phyloP scores from a whole-genome alignment of 768 basidiomycete species.

The Phaeolepiota aurea region DNA sequence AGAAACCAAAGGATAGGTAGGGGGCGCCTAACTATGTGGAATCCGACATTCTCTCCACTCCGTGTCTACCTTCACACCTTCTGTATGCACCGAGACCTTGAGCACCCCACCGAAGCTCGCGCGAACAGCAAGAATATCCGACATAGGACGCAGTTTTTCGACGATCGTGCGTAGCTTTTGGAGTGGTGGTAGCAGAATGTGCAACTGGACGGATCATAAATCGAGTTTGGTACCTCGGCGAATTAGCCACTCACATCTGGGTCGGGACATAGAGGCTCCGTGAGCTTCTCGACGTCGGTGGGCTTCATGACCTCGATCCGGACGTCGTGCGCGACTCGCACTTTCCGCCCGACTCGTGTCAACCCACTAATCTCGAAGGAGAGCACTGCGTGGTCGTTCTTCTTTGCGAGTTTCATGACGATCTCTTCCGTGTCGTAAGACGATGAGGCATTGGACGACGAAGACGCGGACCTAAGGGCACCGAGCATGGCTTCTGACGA shows the following conservation, averaged over 20 bases:
- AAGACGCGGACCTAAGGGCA: slow-evolving; percentile 59
- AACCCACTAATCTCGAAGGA: slow-evolving; percentile 67
- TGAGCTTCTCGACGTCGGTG: slow-evolving; percentile 59
- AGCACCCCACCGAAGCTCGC: slow-evolving; percentile 58
- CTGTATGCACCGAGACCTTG: slow-evolving; percentile 51
- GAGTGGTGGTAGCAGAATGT: slow-evolving; percentile 70
- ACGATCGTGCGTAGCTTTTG: slow-evolving; percentile 71
- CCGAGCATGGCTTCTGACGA: slow-evolving; percentile 67
- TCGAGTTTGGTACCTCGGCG: background rate
- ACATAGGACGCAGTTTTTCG: slow-evolving; percentile 64
- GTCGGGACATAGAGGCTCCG: slow-evolving; percentile 79
- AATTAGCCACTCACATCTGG: slow-evolving; percentile 53
- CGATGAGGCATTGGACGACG: slow-evolving; percentile 30
- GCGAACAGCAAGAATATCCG: slow-evolving; percentile 58
- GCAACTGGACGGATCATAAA: slow-evolving; percentile 51
- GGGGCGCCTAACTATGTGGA: slow-evolving; percentile 40
- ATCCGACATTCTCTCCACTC: slow-evolving; percentile 71
- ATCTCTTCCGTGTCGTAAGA: slow-evolving; percentile 56
- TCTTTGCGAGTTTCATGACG: slow-evolving; percentile 82
- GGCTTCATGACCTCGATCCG: slow-evolving; percentile 76
- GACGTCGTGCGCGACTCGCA: slow-evolving; percentile 74
- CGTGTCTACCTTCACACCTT: slow-evolving; percentile 70
- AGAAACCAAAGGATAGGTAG: too few relatives aligned
- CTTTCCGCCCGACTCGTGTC: slow-evolving; percentile 52
- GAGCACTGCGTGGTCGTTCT: slow-evolving; percentile 70